These are phyloP conservation scores for Exophiala bonariae DNA, from an alignment of 2,329 filamentous ascomycete species.

Conservation along the genomic window DNA sequence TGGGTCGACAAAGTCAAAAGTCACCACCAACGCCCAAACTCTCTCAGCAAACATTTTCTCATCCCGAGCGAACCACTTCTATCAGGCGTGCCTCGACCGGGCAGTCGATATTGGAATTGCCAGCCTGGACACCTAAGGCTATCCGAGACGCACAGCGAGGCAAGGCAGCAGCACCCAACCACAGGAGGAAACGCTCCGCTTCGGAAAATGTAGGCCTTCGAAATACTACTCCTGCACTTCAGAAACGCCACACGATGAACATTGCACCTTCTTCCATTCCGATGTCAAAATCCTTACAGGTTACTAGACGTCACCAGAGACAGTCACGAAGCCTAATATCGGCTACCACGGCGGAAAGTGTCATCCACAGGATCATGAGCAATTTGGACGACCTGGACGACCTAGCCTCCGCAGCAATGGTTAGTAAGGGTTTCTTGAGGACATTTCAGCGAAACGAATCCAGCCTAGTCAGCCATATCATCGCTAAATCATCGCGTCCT, in stretches of 20 bases:
- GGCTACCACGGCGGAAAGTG: conserved; percentile 21
- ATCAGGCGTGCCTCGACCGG: conserved; percentile 7
- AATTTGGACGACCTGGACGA: conserved; percentile 20
- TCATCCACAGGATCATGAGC: conserved; percentile 25
- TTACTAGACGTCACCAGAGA: neutral
- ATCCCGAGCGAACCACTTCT: conserved; percentile 6
- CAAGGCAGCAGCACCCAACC: conserved; percentile 4
- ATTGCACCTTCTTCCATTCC: conserved; percentile 1
- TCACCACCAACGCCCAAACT: neutral
- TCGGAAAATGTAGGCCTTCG: conserved; percentile 9
- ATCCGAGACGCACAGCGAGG: conserved; percentile 6
- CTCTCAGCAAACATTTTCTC: conserved; percentile 2
- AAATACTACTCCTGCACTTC: neutral
- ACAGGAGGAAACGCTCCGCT: conserved; percentile 12
- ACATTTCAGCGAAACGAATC: conserved; percentile 27
- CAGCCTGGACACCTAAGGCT: conserved; percentile 13
- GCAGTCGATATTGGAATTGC: conserved; percentile 6
- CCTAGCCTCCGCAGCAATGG: conserved; percentile 23
- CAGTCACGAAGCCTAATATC: conserved; percentile 16
- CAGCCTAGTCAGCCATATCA: conserved; percentile 22
- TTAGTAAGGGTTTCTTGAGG: conserved; percentile 26
- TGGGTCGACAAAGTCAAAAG: neutral
- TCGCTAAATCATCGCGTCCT: conserved; percentile 23
- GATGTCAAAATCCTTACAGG: neutral
- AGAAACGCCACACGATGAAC: conserved; percentile 12